These are phyloP conservation scores for Ascochyta viciae-villosae DNA, from an alignment of 2,329 filamentous ascomycete species.

Conservation along the genomic window DNA sequence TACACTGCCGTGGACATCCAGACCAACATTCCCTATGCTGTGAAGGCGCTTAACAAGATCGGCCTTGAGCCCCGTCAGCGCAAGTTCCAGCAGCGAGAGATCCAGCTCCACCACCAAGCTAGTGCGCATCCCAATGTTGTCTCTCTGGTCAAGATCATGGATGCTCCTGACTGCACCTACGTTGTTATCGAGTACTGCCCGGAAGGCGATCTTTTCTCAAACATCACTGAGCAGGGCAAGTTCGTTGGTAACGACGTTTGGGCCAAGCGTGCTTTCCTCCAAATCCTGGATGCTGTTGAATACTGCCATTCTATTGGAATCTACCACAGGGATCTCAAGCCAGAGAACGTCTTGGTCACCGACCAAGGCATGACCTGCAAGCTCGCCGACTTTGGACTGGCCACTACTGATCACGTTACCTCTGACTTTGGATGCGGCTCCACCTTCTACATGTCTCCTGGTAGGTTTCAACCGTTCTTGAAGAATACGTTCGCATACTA, in stretches of 20 bases:
- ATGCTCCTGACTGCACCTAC: slow-evolving; percentile 89
- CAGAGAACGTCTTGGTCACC: slow-evolving; percentile 94
- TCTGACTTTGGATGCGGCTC: slow-evolving; percentile 98
- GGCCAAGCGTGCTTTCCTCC: slow-evolving; percentile 86
- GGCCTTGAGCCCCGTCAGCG: slow-evolving; percentile 88
- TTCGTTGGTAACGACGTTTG: slow-evolving; percentile 92
- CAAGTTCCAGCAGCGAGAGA: slow-evolving; percentile 91
- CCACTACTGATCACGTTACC: slow-evolving; percentile 81
- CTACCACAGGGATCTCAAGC: slow-evolving; percentile 97
- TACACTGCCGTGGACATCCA: slow-evolving; percentile 87
- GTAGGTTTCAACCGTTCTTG: slow-evolving; percentile 62
- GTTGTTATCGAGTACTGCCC: slow-evolving; percentile 97
- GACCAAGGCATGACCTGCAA: slow-evolving; percentile 90
- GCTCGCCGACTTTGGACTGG: slow-evolving; percentile 95
- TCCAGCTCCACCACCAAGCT: slow-evolving; percentile 86
- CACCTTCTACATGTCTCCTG: slow-evolving; percentile 99
- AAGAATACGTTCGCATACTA: slow-evolving; percentile 29
- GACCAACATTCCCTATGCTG: slow-evolving; percentile 83
- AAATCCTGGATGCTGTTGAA: slow-evolving; percentile 94
- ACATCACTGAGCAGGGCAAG: slow-evolving; percentile 93
- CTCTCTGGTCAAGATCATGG: slow-evolving; percentile 91
- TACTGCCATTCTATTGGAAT: slow-evolving; percentile 93
- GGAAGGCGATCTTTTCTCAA: slow-evolving; percentile 94
- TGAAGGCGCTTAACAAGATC: slow-evolving; percentile 95
- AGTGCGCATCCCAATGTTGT: slow-evolving; percentile 93